Evolutionary conservation across 345 rosid species (phyloP).

Genomic region (Eucalyptus pauciflora): DNA sequence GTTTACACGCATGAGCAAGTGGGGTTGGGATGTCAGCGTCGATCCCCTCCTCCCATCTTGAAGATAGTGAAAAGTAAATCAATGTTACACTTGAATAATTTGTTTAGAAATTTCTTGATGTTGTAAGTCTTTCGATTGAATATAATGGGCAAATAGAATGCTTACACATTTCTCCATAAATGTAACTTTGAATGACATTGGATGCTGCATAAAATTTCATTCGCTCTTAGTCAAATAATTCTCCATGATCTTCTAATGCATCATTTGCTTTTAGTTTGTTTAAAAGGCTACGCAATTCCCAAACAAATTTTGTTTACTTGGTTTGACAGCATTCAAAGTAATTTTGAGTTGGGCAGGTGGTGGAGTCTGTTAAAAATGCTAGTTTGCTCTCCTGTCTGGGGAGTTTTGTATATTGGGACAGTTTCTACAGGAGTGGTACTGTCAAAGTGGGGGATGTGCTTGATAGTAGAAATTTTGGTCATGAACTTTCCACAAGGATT

Average conservation of each 20-base stretch:
- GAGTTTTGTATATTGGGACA: neutral
- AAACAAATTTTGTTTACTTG: neutral
- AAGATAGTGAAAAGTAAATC: neutral
- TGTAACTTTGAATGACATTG: neutral
- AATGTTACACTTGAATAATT: neutral
- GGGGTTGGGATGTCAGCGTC: neutral
- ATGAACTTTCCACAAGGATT: neutral
- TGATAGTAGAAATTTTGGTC: neutral
- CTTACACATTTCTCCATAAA: neutral
- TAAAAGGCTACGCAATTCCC: neutral
- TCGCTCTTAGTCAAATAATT: neutral
- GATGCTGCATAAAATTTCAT: neutral
- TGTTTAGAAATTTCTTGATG: neutral
- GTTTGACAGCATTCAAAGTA: neutral
- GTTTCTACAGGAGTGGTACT: neutral
- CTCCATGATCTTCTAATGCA: neutral
- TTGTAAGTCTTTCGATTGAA: neutral
- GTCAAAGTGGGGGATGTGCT: neutral
- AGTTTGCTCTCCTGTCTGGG: neutral
- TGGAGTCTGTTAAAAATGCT: neutral
- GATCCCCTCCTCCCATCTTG: neutral
- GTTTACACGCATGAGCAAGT: neutral
- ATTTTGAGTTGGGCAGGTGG: neutral
- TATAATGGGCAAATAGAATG: neutral
- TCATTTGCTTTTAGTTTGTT: neutral